Percentiles rank a stretch among this genome's conserved stretches.
These are phyloP conservation scores for Hypoxylon sp. DNA, from an alignment of 2,329 filamentous ascomycete species.

Conservation along the genomic window DNA sequence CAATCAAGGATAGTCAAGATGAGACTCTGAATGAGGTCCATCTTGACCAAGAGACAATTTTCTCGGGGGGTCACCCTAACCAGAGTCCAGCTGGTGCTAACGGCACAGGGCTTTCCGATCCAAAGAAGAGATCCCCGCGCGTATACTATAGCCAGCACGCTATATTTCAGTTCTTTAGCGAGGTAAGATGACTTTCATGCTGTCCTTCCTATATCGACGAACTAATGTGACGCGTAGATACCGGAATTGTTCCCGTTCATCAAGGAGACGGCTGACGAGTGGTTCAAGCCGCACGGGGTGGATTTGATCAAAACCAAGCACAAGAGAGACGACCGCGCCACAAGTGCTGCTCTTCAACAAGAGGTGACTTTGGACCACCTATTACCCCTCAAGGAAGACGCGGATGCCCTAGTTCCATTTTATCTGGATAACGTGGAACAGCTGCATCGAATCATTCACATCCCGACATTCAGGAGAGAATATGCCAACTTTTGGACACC, in stretches of 20 bases:
- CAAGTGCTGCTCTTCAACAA: neutral
- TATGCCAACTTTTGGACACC: constrained; percentile 32
- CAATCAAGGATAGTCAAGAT: too few relatives aligned
- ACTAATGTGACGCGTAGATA: constrained; percentile 21
- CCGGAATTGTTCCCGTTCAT: constrained; percentile 34
- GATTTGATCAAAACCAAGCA: constrained; percentile 19
- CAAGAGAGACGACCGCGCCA: neutral
- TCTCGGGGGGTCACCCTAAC: neutral
- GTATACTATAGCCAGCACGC: constrained; percentile 34
- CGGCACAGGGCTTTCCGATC: constrained; percentile 24
- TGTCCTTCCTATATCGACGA: neutral
- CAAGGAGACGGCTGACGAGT: constrained; percentile 33
- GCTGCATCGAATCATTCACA: constrained; percentile 45
- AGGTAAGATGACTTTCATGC: constrained; percentile 18
- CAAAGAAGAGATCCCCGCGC: constrained; percentile 24
- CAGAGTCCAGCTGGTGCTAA: neutral
- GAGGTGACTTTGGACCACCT: constrained; percentile 14
- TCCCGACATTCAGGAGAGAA: constrained; percentile 32
- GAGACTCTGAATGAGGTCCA: neutral
- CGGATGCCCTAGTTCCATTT: constrained; percentile 46
- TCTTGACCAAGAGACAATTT: neutral
- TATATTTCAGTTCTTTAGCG: constrained; percentile 35
- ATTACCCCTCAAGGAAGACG: constrained; percentile 46
- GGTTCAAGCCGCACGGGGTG: constrained; percentile 32
- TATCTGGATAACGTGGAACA: constrained; percentile 52